Percentiles rank a stretch among this genome's conserved stretches.
phyloP scores from a whole-genome alignment of 129 eudicot genomes.

The Flaveria robusta region DNA sequence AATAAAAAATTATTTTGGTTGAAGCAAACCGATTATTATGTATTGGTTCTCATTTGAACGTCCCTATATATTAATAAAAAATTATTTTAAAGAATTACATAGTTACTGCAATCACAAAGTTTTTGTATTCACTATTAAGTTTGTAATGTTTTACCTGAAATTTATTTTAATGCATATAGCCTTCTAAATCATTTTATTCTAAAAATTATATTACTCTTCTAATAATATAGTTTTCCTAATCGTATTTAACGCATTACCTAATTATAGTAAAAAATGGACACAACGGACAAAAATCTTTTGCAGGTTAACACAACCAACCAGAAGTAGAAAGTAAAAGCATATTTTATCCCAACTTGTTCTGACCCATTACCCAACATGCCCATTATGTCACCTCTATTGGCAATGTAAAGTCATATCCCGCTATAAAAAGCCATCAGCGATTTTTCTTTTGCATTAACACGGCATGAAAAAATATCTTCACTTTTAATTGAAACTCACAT shows the following conservation, averaged over 20 bases:
- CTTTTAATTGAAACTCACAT: conserved; percentile 47
- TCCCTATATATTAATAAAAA: too few species aligned
- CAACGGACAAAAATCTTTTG: neutral
- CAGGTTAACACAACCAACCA: neutral
- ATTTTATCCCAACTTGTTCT: neutral
- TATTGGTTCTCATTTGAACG: too few species aligned
- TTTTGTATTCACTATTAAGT: neutral
- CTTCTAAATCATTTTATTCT: neutral
- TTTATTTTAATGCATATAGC: neutral
- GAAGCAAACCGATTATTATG: neutral
- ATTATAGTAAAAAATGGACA: neutral
- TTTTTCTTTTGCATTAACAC: conserved; percentile 3
- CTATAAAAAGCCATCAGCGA: neutral
- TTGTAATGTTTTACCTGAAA: neutral
- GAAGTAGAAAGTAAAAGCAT: neutral
- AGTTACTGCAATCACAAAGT: neutral
- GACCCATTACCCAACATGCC: neutral
- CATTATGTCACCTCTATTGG: neutral
- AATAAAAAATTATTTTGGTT: neutral
- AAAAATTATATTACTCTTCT: neutral
- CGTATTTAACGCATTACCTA: neutral
- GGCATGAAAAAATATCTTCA: neutral
- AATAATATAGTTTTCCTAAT: neutral
- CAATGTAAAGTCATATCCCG: neutral
- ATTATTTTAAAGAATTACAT: neutral